Base-by-base conservation (phyloP, 2,329 filamentous ascomycete genomes). In the Fusarium kyushuense region DNA sequence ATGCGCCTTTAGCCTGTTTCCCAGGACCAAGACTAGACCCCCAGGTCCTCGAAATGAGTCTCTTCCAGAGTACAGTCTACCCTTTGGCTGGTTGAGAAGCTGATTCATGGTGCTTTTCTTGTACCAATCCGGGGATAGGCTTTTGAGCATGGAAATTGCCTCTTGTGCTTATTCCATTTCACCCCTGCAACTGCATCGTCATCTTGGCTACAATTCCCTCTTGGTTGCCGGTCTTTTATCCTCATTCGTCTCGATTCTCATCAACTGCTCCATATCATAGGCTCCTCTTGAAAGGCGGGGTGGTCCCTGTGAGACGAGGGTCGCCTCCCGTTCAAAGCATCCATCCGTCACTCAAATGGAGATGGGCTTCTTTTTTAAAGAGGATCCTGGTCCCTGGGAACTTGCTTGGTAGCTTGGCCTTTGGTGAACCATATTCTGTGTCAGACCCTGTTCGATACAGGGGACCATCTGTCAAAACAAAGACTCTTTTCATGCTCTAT, bases 371-470 rank as follows among this genome's bases (percentile, higher is more conserved):
- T 36, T 46, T 32, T 42, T 61, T 51, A 69, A 49, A 62, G 60
- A 74, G 55, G 55, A 63, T 62, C 67, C 69, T 58, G 54, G 67
- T 57, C 69, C 69, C 71, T 64, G 54, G 51, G 58, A 59, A 49
- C 42, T 68, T 63, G 21, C 42, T 68, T 63, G 55, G 40, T 56
- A 32, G 21, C 40, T 68, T 63, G 55, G 40, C 54, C 32, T 57
- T 45, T 65, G 62, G 64, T 74, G 72, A 73, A 72, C 70, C 72
- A 54, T 69, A 51, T 73, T 60, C 56, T 68, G 71, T 71, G 65
- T 73, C 72, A 74, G 72, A 74, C 72, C 69, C 72, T 74, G 72
- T 73, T 51, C 63, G 25, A 64, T 57, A 57, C 67, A 66, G 63
- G 66, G 61, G 60, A 65, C 38, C 57, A 51, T 55, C 62, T 51